Base-by-base conservation (phyloP, 2,329 filamentous ascomycete species). In the Penicillium sp. region DNA sequence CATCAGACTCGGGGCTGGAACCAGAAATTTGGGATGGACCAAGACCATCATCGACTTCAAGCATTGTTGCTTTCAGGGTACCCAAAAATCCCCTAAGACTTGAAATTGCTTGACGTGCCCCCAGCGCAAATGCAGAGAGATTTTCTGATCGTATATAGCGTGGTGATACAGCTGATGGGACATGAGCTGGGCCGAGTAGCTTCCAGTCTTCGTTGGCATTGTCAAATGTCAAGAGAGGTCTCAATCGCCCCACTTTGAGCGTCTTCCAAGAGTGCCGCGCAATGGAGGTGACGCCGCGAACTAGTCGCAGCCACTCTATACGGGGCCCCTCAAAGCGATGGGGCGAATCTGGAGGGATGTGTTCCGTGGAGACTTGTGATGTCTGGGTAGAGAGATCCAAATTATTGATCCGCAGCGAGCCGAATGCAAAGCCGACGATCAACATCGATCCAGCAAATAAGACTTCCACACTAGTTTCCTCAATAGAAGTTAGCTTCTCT, bases 371-470 rank as follows among this genome's bases (percentile, higher is more conserved):
- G 11, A 11, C 16, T 16, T 33, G 48, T 16, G 21, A 13, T 21
- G 6, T 8, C 14, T 43, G 42, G 2, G 26, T 7, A 2, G 16
- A 45, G n/a, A 35, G 21, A 29, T 47, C 46, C 14, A 59, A 31
- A 27, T 56, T 44, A 10, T 50, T 46, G 8, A 61, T 31, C 3
- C 51, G 48, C 2, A 64, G 43, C 7, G 66, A 69, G 14, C 55
- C 65, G 42, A 65, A 67, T 29, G 62, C 59, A 47, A 67, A 64
- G 3, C 21, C 63, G 3, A 63, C 59, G 8, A 65, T 35, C 24
- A 66, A 31, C 31, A 67, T 44, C 2, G 66, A 61, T 1, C 64
- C 66, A 5, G 54, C 53, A 19, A 63, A 55, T 3, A 65, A 45
- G 3, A 39, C 19, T 39, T 66, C 61, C 8, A 53, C 57, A 7